phyloP scores from a whole-genome alignment of 345 rosid genomes.

The Populus ilicifolia region DNA sequence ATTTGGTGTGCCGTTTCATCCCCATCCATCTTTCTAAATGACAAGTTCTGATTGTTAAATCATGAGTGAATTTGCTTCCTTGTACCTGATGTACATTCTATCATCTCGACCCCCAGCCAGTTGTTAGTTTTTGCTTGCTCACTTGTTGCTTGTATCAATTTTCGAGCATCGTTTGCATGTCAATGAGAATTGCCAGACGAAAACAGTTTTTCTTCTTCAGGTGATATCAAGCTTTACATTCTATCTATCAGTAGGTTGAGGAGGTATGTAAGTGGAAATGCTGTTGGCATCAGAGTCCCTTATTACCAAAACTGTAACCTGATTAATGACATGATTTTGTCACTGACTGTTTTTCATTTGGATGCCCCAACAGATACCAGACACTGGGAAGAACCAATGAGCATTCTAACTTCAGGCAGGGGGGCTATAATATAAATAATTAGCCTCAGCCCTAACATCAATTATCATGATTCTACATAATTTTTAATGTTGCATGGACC shows the following conservation, averaged over 20 bases:
- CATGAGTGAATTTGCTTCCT: slow-evolving; percentile 35
- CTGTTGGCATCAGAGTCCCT: background rate
- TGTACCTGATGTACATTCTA: slow-evolving; percentile 29
- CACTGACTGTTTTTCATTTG: background rate
- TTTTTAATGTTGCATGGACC: background rate
- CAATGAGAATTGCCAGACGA: slow-evolving; percentile 17
- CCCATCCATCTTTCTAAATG: slow-evolving; percentile 23
- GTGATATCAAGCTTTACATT: background rate
- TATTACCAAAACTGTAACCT: background rate
- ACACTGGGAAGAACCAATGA: background rate
- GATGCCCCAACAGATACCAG: background rate
- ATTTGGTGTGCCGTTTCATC: slow-evolving; percentile 39
- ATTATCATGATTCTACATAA: background rate
- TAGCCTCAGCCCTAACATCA: background rate
- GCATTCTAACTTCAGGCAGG: background rate
- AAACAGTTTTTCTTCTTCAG: background rate
- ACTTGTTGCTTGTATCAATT: slow-evolving; percentile 30
- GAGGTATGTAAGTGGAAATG: background rate
- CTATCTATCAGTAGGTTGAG: background rate
- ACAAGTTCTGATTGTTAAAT: slow-evolving; percentile 37
- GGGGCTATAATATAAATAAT: background rate
- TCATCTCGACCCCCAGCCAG: slow-evolving; percentile 15
- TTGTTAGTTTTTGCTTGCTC: slow-evolving; percentile 31
- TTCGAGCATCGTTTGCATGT: slow-evolving; percentile 3
- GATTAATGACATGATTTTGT: background rate